Evolutionary conservation across 306 rosid genomes (phyloP).

Genomic region (Prunus persica): Prunus_persica_NCBIv2 NC_034014.1:7140001-7140500

Average conservation of each 20-base stretch:
- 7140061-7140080: background rate
- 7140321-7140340: no score
- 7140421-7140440: no score
- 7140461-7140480: no score
- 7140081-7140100: background rate
- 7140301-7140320: no score
- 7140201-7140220: background rate
- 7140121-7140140: conserved; percentile 41
- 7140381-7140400: no score
- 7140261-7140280: no score
- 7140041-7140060: background rate
- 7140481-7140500: no score
- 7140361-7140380: no score
- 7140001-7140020: background rate
- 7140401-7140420: no score
- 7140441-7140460: no score
- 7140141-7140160: conserved; percentile 36
- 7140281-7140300: no score
- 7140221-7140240: background rate
- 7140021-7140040: background rate
- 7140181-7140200: background rate
- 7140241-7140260: background rate
- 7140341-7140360: no score
- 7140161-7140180: conserved; percentile 7
- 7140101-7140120: background rate